Evolutionary conservation across 1,139 yeast genomes (phyloP).

Genomic region (Yamadazyma atmosphaerica): DNA sequence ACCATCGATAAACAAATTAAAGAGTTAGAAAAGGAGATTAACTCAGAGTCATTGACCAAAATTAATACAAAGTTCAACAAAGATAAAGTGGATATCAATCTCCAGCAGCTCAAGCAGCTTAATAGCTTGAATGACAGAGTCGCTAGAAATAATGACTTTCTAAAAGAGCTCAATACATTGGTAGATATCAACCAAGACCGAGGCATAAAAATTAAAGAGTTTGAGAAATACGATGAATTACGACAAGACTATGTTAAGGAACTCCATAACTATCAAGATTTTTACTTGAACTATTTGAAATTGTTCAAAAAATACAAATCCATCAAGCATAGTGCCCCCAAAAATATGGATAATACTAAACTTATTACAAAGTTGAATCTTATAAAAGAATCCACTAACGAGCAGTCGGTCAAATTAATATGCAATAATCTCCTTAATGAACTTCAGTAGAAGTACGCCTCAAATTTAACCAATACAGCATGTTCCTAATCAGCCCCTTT

Average conservation of each 20-base stretch:
- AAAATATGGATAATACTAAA: conserved; percentile 1
- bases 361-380: conserved; percentile 18
- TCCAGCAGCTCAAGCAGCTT: conserved; percentile 12
- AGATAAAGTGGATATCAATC: conserved; percentile 5
- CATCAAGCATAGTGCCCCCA: conserved; percentile 24
- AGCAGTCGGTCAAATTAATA: conserved; percentile 21
- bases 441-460: conserved; percentile 6
- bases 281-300: conserved; percentile 39
- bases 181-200: conserved; percentile 20
- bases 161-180: conserved; percentile 23
- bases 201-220: conserved; percentile 7
- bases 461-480: not conserved
- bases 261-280: conserved; percentile 26
- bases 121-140: conserved; percentile 16
- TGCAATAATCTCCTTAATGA: conserved; percentile 27
- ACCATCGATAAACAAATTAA: conserved; percentile 11
- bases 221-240: conserved; percentile 27
- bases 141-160: conserved; percentile 21
- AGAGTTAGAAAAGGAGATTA: conserved; percentile 18
- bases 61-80: conserved; percentile 10
- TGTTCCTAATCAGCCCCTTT: not conserved
- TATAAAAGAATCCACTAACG: conserved; percentile 24
- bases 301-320: conserved; percentile 43
- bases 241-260: conserved; percentile 34
- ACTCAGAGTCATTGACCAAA: conserved; percentile 14